Conservation (phyloP, 768 basidiomycete genomes). For the Russula sp. region DNA sequence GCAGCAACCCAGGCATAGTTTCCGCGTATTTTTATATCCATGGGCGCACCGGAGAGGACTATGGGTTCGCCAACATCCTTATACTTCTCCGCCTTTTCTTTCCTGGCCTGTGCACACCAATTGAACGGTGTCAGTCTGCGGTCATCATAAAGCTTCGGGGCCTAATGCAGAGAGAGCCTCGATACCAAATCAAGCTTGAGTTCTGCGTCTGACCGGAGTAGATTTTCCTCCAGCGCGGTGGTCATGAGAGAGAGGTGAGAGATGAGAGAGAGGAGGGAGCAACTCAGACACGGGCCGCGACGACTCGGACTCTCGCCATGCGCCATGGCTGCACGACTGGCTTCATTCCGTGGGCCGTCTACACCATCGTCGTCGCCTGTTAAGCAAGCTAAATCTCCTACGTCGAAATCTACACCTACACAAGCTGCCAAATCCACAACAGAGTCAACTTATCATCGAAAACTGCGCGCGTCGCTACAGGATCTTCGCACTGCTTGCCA, state of each 20-base stretch:
- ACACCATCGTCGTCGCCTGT: constrained; percentile 69
- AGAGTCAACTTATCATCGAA: constrained; percentile 82
- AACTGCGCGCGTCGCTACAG: constrained; percentile 61
- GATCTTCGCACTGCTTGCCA: constrained; percentile 61
- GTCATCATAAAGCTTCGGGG: not conserved
- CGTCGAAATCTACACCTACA: constrained; percentile 33
- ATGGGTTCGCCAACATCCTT: constrained; percentile 79
- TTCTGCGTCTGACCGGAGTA: constrained; percentile 42
- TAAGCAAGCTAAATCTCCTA: constrained; percentile 40
- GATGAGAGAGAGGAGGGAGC: too few relatives aligned
- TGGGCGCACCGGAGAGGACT: constrained; percentile 66
- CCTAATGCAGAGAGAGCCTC: not conserved
- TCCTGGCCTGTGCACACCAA: constrained; percentile 50
- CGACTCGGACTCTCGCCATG: too few relatives aligned
- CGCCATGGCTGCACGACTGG: constrained; percentile 59
- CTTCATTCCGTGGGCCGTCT: constrained; percentile 79
- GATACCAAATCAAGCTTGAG: constrained; percentile 58
- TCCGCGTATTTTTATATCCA: constrained; percentile 63
- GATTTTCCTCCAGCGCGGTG: constrained; percentile 3
- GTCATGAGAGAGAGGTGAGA: not conserved
- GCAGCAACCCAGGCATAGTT: constrained; percentile 84
- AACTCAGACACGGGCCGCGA: not conserved
- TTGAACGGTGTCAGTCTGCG: constrained; percentile 10
- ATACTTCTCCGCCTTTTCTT: constrained; percentile 65
- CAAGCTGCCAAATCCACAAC: constrained; percentile 42